Percentiles rank a stretch among this genome's conserved stretches.
Evolutionary conservation across 257 asterid genomes (phyloP).

Genomic region (Penstemon davidsonii): DNA sequence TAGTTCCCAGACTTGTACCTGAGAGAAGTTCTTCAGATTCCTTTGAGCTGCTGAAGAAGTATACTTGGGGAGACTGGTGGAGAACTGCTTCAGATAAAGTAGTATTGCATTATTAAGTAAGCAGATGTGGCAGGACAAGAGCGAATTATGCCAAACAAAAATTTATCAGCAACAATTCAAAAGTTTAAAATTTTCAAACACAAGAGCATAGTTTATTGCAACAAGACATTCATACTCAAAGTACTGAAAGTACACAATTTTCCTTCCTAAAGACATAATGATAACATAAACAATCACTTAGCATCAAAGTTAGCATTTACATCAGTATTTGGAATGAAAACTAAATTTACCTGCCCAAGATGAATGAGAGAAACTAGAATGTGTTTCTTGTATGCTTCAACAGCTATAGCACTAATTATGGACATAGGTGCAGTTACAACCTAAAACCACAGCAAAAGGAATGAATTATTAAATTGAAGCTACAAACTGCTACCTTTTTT

Average conservation of each 20-base stretch:
- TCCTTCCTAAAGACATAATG: not conserved
- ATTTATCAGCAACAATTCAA: not conserved
- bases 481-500: not conserved
- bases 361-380: constrained; percentile 85
- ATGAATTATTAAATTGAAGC: constrained; percentile 11
- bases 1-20: constrained; percentile 46
- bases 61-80: constrained; percentile 80
- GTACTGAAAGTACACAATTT: constrained; percentile 2
- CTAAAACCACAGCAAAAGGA: constrained; percentile 40
- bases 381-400: constrained; percentile 96
- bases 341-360: constrained; percentile 73
- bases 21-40: constrained; percentile 71
- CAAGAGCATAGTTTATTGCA: constrained; percentile 12
- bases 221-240: not conserved
- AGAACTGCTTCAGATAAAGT: constrained; percentile 55
- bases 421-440: constrained; percentile 98
- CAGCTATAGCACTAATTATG: constrained; percentile 72
- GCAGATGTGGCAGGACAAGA: constrained; percentile 3
- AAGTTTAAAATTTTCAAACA: constrained; percentile 15
- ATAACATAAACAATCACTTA: constrained; percentile 4
- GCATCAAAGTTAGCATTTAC: constrained; percentile 12
- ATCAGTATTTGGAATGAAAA: not conserved
- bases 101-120: constrained; percentile 9
- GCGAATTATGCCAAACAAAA: not conserved
- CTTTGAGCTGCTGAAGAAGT: constrained; percentile 90